phyloP scores from a whole-genome alignment of 306 rosid genomes.

The Aeschynomene evenia region DNA sequence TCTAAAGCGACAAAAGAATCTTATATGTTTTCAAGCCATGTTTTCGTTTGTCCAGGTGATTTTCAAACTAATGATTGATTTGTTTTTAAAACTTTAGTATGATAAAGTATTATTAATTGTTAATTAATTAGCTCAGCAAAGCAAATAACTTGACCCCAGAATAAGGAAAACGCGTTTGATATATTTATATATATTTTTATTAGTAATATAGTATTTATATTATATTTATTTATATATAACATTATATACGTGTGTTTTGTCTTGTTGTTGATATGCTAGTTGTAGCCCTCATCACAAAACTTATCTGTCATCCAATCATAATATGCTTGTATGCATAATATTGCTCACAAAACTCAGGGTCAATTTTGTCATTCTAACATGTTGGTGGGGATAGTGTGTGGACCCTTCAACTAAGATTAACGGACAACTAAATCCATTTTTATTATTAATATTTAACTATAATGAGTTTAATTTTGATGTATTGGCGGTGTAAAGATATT shows the following conservation, averaged over 20 bases:
- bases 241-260: not conserved
- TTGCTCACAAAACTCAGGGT: not conserved
- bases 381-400: not conserved
- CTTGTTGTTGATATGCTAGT: not conserved
- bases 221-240: not conserved
- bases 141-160: not conserved
- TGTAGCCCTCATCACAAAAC: not conserved
- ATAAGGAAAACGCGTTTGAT: conserved; percentile 12
- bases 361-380: not conserved
- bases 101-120: too few species aligned
- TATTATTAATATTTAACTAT: not conserved
- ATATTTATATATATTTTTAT: not conserved
- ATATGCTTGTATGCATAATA: not conserved
- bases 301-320: conserved; percentile 28
- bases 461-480: not conserved
- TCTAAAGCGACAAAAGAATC: too few species aligned
- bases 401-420: not conserved
- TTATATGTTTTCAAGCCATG: too few species aligned
- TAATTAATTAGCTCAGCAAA: not conserved
- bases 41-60: not conserved
- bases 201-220: too few species aligned
- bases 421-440: not conserved
- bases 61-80: not conserved
- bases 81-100: not conserved
- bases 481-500: too few species aligned